phyloP scores from a whole-genome alignment of 371 early-diverging fungal genomes.

The Massospora cicadina region DNA sequence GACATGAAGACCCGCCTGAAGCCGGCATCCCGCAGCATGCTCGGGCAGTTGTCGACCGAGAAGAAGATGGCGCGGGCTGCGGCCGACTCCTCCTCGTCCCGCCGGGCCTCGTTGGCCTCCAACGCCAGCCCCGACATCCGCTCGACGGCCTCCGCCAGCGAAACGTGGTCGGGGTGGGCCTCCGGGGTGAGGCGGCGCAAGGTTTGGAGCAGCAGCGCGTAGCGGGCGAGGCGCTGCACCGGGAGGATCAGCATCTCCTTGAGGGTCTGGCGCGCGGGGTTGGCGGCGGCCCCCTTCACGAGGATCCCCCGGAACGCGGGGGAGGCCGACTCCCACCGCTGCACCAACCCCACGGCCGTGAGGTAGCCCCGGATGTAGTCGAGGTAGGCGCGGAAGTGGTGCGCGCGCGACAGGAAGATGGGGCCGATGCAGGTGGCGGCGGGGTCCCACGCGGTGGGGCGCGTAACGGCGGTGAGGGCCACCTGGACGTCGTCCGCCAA shows the following conservation, averaged over 20 bases:
- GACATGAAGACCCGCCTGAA: not conserved
- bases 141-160: constrained; percentile 35
- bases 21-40: not conserved
- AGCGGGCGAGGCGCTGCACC: constrained; percentile 45
- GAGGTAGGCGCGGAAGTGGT: not conserved
- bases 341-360: not conserved
- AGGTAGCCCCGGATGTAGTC: not conserved
- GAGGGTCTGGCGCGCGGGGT: constrained; percentile 23
- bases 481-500: not conserved
- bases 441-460: not conserved
- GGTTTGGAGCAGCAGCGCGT: constrained; percentile 44
- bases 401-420: not conserved
- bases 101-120: constrained; percentile 45
- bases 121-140: constrained; percentile 37
- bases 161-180: constrained; percentile 34
- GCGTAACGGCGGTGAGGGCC: not conserved
- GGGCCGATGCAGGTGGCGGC: constrained; percentile 1
- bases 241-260: constrained; percentile 46
- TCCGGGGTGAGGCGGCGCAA: constrained; percentile 41
- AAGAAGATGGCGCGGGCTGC: not conserved
- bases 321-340: not conserved
- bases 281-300: not conserved
- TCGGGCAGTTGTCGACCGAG: constrained; percentile 7
- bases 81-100: constrained; percentile 31
- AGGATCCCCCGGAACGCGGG: not conserved